Base-by-base conservation (phyloP, 2,329 filamentous ascomycete species). In the Diaporthe nobilis region DNA sequence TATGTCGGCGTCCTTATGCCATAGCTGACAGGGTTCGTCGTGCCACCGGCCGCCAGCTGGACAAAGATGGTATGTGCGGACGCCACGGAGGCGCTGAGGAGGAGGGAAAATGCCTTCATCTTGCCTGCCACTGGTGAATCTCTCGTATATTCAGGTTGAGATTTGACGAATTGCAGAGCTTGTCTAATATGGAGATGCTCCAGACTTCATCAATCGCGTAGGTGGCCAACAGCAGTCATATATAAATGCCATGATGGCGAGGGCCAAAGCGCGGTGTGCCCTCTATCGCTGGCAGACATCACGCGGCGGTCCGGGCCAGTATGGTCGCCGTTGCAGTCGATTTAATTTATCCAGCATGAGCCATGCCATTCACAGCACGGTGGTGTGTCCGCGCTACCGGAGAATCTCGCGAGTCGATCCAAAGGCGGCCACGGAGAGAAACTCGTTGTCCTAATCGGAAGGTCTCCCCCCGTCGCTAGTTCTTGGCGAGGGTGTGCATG, bases 1-100 rank as follows among this genome's bases (percentile, higher is more conserved):
- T 90, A 91, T n/a, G 81, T 81, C 6, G 89, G 88, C 20, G 87
- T 86, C 42, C 89, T 86, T 73, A 91, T 87, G 34, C 84, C 88
- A 31, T 74, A 68, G 55, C 73, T 60, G n/a, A 74, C 65, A 8
- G 63, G 42, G 25, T 58, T 71, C 17, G 84, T 86, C 12, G 85
- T 85, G 71, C 87, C 87, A 73, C 85, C 87, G 12, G 86, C 84
- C 75, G 86, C 83, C 58, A 88, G 82, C 58, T 87, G 84, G 12
- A 85, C 82, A 79, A 89, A 89, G 79, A 89, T 89, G 61, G 87
- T 87, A 80, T 89, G 87, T 15, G 86, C 86, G 25, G 84, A 85
- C 60, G 82, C 85, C 49, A 82, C 81, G 78, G 51, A 84, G 77
- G 73, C 82, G 78, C 71, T 79, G 63, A 60, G 57, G 3, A 74